Conservation (phyloP, 306 rosid species). For the Cicer pinnatifidum region DNA sequence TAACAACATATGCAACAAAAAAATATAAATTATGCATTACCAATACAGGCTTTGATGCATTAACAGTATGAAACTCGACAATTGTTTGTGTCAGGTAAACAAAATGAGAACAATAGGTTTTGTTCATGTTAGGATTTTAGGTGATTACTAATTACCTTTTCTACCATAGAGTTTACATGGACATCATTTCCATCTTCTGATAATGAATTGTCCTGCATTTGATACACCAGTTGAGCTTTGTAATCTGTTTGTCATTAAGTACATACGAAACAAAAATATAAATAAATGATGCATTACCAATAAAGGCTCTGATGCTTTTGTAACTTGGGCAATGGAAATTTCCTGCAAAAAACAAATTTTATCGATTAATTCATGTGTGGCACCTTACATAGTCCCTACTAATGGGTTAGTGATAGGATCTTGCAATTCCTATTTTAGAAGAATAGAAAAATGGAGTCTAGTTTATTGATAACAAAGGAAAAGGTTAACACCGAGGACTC, state of each 20-base stretch:
- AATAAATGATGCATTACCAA: constrained; percentile 30
- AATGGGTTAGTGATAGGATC: not conserved
- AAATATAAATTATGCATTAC: constrained; percentile 4
- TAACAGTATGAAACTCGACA: not conserved
- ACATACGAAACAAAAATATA: constrained; percentile 15
- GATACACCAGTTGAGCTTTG: constrained; percentile 39
- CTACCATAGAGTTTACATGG: constrained; percentile 36
- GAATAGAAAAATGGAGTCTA: too few species aligned
- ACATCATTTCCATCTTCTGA: constrained; percentile 24
- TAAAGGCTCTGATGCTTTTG: constrained; percentile 39
- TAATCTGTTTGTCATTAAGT: constrained; percentile 12
- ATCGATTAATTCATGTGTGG: constrained; percentile 1
- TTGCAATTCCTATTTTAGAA: too few species aligned
- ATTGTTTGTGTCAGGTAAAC: constrained; percentile 8
- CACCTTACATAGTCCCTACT: not conserved
- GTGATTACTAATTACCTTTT: constrained; percentile 47
- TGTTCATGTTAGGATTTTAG: constrained; percentile 2
- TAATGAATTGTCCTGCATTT: constrained; percentile 48
- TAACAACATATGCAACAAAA: not conserved
- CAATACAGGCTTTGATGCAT: not conserved
- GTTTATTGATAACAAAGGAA: too few species aligned
- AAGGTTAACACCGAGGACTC: too few species aligned
- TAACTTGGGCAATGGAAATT: constrained; percentile 35
- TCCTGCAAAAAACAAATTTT: constrained; percentile 39
- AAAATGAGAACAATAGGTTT: constrained; percentile 24